phyloP scores from a whole-genome alignment of 352 stramenopile species.

The Blastocystis sp. region DNA sequence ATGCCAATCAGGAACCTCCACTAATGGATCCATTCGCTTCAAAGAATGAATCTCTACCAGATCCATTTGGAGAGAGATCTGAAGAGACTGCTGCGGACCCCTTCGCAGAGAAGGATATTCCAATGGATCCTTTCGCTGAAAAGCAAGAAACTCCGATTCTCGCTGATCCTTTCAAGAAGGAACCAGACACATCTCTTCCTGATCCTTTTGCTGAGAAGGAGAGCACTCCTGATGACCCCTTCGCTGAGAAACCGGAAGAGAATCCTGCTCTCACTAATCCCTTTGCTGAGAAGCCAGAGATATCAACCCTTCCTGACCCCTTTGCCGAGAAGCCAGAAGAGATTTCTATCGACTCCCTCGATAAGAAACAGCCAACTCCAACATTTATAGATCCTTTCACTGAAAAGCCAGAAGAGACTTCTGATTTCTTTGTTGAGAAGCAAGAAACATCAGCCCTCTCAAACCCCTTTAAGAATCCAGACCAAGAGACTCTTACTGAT shows the following conservation, averaged over 20 bases:
- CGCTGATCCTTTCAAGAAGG: slow-evolving; percentile 6
- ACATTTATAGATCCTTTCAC: neutral
- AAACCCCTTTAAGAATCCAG: neutral
- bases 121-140: neutral
- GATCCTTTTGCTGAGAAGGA: slow-evolving; percentile 44
- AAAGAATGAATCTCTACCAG: neutral
- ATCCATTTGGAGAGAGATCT: too few relatives aligned
- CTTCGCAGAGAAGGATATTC: too few relatives aligned
- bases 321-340: neutral
- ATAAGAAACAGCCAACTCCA: neutral
- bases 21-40: slow-evolving; percentile 13
- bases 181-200: neutral
- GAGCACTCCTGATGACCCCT: neutral
- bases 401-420: neutral
- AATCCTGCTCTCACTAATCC: neutral
- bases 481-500: neutral
- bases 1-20: neutral
- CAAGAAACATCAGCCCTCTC: neutral
- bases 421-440: slow-evolving; percentile 11
- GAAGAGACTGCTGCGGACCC: too few relatives aligned
- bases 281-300: slow-evolving; percentile 3
- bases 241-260: neutral
- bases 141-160: neutral
- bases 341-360: neutral
- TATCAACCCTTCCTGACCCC: neutral